Evolutionary conservation across 148 eudicot species (phyloP).

Genomic region (Silene uniflora): DNA sequence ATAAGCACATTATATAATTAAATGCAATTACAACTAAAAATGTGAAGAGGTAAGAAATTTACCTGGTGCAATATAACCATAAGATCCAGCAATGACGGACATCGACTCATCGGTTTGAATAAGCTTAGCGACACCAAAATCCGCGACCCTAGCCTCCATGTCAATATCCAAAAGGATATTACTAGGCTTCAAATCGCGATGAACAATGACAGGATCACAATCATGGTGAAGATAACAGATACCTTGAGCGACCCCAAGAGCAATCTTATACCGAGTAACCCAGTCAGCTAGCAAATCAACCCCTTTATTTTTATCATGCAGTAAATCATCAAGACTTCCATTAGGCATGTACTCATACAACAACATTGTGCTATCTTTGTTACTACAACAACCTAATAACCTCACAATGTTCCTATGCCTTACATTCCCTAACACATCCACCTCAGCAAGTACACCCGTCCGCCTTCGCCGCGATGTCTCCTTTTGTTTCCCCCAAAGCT

Average conservation of each 20-base stretch:
- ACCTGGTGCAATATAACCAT: constrained; percentile 99
- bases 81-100: constrained; percentile 97
- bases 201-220: constrained; percentile 89
- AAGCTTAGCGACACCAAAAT: constrained; percentile 92
- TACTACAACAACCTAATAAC: constrained; percentile 78
- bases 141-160: constrained; percentile 97
- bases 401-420: constrained; percentile 90
- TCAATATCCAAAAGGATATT: constrained; percentile 74
- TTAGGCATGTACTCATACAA: constrained; percentile 97
- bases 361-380: constrained; percentile 69
- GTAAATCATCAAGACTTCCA: constrained; percentile 77
- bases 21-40: neutral
- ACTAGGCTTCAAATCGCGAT: constrained; percentile 85
- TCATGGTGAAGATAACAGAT: constrained; percentile 91
- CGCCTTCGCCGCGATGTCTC: constrained; percentile 43
- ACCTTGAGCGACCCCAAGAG: constrained; percentile 94
- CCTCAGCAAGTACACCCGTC: constrained; percentile 74
- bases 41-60: constrained; percentile 14
- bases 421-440: constrained; percentile 83
- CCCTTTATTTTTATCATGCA: constrained; percentile 70
- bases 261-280: constrained; percentile 78
- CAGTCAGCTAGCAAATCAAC: constrained; percentile 66
- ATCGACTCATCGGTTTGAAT: constrained; percentile 67
- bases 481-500: constrained; percentile 78
- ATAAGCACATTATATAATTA: neutral